Evolutionary conservation across 2,329 filamentous ascomycete genomes (phyloP).

Genomic region (Pseudogymnoascus sp.): DNA sequence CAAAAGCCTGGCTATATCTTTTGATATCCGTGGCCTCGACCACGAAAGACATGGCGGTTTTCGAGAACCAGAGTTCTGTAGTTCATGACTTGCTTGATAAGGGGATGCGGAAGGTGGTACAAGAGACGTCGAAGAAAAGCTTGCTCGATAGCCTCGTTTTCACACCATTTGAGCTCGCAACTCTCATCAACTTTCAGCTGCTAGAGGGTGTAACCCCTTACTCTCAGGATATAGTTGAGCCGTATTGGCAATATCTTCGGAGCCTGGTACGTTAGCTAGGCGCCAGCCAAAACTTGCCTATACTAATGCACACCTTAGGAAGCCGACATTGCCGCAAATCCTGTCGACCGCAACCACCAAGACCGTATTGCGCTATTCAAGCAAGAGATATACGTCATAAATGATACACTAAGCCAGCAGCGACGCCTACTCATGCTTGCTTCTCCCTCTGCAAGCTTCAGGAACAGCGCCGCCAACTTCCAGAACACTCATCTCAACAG

Average conservation of each 20-base stretch:
- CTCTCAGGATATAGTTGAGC: conserved; percentile 15
- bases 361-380: conserved; percentile 18
- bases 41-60: conserved; percentile 14
- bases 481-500: conserved; percentile 1
- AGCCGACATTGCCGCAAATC: conserved; percentile 17
- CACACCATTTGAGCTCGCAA: conserved; percentile 17
- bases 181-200: conserved; percentile 19
- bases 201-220: conserved; percentile 13
- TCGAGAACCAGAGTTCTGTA: conserved; percentile 12
- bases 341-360: conserved; percentile 20
- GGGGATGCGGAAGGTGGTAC: conserved; percentile 15
- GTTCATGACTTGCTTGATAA: conserved; percentile 13
- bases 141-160: conserved; percentile 17
- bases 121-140: conserved; percentile 10
- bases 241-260: conserved; percentile 19
- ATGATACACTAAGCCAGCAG: conserved; percentile 18
- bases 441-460: not conserved
- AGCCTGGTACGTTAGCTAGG: conserved; percentile 14
- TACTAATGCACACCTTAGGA: conserved; percentile 11
- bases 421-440: conserved; percentile 10
- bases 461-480: not conserved
- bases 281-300: not conserved
- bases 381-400: conserved; percentile 20
- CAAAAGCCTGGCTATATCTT: conserved; percentile 20
- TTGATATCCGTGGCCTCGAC: conserved; percentile 16